These are phyloP conservation scores for Wickerhamomyces xylosicus DNA, from an alignment of 805 yeast genomes.

Conservation along the genomic window DNA sequence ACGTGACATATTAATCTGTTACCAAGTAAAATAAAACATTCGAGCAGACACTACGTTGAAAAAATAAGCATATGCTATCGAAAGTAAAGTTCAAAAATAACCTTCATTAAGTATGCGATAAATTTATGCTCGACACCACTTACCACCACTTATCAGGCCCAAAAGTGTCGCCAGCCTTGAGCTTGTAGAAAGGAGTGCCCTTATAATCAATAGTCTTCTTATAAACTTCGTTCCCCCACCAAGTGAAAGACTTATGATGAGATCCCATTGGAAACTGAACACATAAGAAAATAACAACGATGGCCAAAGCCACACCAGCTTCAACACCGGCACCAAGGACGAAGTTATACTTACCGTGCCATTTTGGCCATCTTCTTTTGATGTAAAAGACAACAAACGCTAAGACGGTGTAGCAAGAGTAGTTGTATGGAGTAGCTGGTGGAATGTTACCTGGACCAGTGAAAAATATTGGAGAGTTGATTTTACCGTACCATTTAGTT, in stretches of 20 bases:
- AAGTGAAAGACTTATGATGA: constrained; percentile 15
- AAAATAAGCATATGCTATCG: too few relatives aligned
- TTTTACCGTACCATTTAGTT: constrained; percentile 23
- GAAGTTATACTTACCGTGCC: constrained; percentile 55
- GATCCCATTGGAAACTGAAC: constrained; percentile 35
- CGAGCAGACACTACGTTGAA: too few relatives aligned
- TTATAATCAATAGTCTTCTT: constrained; percentile 27
- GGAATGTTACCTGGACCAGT: constrained; percentile 52
- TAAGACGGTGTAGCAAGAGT: constrained; percentile 39
- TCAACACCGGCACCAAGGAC: constrained; percentile 52
- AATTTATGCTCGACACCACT: too few relatives aligned
- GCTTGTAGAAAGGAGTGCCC: constrained; percentile 21
- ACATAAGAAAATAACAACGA: constrained; percentile 42
- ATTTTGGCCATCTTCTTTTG: constrained; percentile 34
- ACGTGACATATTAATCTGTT: too few relatives aligned
- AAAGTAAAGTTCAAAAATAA: too few relatives aligned
- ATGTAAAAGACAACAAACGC: constrained; percentile 35
- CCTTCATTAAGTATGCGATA: too few relatives aligned
- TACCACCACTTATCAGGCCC: constrained; percentile 42
- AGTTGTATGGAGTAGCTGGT: constrained; percentile 66
- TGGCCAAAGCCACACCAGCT: constrained; percentile 53
- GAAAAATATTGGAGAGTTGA: constrained; percentile 58
- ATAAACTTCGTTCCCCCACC: constrained; percentile 56
- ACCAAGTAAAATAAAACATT: too few relatives aligned
- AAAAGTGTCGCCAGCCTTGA: constrained; percentile 34